Conservation (phyloP, 192 early-diverging fungal species). For the Entrophospora sp. region DNA sequence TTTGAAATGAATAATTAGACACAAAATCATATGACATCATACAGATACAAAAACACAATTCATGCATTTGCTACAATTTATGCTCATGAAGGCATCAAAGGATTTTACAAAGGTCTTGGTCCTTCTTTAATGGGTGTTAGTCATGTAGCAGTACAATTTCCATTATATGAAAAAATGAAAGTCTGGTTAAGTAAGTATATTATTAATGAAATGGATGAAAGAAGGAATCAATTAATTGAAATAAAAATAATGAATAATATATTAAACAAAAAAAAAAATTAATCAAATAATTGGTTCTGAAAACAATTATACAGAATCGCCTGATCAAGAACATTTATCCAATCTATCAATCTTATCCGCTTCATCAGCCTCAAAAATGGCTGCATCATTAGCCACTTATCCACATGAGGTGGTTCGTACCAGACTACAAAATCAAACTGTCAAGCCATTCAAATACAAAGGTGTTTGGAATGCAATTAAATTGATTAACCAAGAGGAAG, state of each 20-base stretch:
- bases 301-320: conserved; percentile 11
- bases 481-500: conserved; percentile 70
- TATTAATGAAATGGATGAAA: too few relatives aligned
- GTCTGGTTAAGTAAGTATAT: conserved; percentile 38
- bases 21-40: conserved; percentile 60
- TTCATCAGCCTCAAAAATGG: conserved; percentile 77
- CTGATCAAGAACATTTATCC: conserved; percentile 29
- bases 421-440: conserved; percentile 78
- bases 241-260: too few relatives aligned
- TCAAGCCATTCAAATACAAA: conserved; percentile 61
- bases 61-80: conserved; percentile 75
- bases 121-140: too few relatives aligned
- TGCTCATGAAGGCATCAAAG: conserved; percentile 61
- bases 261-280: too few relatives aligned
- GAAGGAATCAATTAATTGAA: too few relatives aligned
- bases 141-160: too few relatives aligned
- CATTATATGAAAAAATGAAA: too few relatives aligned
- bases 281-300: not conserved
- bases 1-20: conserved; percentile 38
- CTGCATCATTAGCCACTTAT: conserved; percentile 83
- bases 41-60: conserved; percentile 71
- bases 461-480: conserved; percentile 70
- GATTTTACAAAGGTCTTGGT: conserved; percentile 94
- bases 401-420: too few relatives aligned
- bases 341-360: conserved; percentile 61